These are phyloP conservation scores for Monosporascus sp. DNA, from an alignment of 2,329 filamentous ascomycete genomes.

Conservation along the genomic window DNA sequence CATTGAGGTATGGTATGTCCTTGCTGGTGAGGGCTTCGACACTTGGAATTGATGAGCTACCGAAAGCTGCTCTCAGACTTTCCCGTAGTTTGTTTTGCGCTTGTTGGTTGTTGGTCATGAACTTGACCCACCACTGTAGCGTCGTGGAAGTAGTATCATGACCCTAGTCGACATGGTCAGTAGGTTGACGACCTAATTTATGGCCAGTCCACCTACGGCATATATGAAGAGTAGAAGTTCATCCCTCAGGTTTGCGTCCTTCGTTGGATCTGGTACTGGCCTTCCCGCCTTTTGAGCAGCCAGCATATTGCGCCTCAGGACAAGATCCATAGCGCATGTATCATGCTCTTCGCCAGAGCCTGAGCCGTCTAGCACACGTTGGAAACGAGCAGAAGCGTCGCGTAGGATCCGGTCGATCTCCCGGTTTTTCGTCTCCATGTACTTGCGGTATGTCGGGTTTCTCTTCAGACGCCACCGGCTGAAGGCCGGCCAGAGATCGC, in stretches of 20 bases:
- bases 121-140: conserved; percentile 35
- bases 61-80: too few relatives aligned
- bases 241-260: conserved; percentile 21
- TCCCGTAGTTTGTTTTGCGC: conserved; percentile 32
- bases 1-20: conserved; percentile 45
- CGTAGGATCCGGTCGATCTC: conserved; percentile 18
- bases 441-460: conserved; percentile 10
- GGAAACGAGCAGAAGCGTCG: conserved; percentile 14
- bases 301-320: conserved; percentile 28
- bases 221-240: conserved; percentile 19
- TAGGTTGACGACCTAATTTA: conserved; percentile 28
- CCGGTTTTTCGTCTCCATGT: conserved; percentile 11
- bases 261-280: conserved; percentile 17
- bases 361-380: conserved; percentile 10
- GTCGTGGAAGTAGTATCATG: conserved; percentile 41
- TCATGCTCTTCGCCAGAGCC: conserved; percentile 21
- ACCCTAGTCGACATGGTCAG: conserved; percentile 25
- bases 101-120: conserved; percentile 27
- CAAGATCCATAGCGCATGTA: conserved; percentile 30
- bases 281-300: conserved; percentile 28
- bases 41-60: too few relatives aligned
- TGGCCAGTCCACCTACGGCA: conserved; percentile 12
- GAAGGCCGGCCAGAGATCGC: conserved; percentile 3
- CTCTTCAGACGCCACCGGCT: conserved; percentile 7
- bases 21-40: too few relatives aligned